phyloP scores from a whole-genome alignment of 305 asterid genomes.

The Solanum hybrid region DNA sequence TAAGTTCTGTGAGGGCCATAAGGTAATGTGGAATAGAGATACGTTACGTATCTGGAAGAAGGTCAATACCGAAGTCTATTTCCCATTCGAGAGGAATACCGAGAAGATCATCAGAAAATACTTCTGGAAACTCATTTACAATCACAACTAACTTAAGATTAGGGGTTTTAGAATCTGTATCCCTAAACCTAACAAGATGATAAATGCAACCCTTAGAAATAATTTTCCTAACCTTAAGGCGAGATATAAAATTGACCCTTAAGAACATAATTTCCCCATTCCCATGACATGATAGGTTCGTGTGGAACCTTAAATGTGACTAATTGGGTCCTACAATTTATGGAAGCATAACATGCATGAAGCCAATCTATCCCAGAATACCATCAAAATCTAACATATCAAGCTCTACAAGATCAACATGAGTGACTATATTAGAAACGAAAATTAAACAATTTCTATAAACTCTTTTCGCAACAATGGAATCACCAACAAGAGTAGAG shows the following conservation, averaged over 20 bases:
- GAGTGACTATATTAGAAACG: neutral
- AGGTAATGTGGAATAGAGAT: neutral
- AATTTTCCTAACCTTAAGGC: neutral
- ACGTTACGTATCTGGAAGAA: neutral
- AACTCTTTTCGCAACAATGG: neutral
- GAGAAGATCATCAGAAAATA: neutral
- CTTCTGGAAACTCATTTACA: neutral
- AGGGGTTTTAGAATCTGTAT: neutral
- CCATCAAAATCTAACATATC: neutral
- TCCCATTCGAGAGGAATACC: neutral
- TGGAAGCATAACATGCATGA: neutral
- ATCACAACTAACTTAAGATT: neutral
- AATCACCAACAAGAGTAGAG: neutral
- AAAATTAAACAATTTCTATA: neutral
- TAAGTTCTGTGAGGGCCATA: neutral
- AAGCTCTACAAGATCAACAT: neutral
- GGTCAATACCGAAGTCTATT: neutral
- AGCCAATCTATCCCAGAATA: neutral
- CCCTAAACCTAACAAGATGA: neutral
- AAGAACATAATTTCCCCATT: neutral
- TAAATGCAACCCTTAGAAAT: neutral
- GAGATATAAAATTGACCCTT: neutral
- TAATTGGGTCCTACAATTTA: neutral
- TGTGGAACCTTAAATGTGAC: neutral
- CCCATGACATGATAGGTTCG: neutral